Base-by-base conservation (phyloP, 345 rosid species). In the Bruguiera sexangula region DNA sequence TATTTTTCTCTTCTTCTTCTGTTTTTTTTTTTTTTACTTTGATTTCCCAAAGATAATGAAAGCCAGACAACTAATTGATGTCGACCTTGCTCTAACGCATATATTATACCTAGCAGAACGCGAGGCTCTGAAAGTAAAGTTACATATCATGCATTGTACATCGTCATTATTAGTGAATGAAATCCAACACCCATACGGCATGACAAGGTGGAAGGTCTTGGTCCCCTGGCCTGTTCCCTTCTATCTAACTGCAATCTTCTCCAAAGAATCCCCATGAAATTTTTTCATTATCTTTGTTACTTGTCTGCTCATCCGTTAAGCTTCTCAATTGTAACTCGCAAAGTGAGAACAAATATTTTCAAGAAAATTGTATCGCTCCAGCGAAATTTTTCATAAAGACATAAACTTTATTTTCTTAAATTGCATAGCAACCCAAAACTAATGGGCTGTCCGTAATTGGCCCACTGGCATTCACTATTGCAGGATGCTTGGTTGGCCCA, bases 21-120 rank as follows among this genome's bases (percentile, higher is more conserved):
- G 6, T 32, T 0, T 32, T 8, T 24, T 54, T 55, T 56, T 31
- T 43, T 46, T 6, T 43, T 19, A 21, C 9, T 48, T 69, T 16
- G 30, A 50, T 75, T 66, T 27, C 22, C 62, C 34, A 65, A 46
- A 5, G 11, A 27, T 5, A n/a, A 3, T 30, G 19, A 61, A 30
- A 43, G 56, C 20, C 21, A 22, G 21, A 59, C 76, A 77, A 34
- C 76, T 81, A 31, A 46, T 31, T 68, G 79, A 74, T 16, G 62
- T 68, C 10, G 81, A 81, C 81, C 27, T 53, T 65, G 65, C 46
- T 51, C 58, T 15, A n/a, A 51, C 27, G 34, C 48, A 32, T 8
- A 0, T 39, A 39, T 26, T 36, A 24, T 30, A 21, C 4, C 20
- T 8, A 48, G 29, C 13, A 26, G 31, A 34, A 19, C 39, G 15